Percentiles rank a stretch among this genome's conserved stretches.
phyloP scores from a whole-genome alignment of 257 asterid species.

The Ophiorrhiza pumila region DNA sequence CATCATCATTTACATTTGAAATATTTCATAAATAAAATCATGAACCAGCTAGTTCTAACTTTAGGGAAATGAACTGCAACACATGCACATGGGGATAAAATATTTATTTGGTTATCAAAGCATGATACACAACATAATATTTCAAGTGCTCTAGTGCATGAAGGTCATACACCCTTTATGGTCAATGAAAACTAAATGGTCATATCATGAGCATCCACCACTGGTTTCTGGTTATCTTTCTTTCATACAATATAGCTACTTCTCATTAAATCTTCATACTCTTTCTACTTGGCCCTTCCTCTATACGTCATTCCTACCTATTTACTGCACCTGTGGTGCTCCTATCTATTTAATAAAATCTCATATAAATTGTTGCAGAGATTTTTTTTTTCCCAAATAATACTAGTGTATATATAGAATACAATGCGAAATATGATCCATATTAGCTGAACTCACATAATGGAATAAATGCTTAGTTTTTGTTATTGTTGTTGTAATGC shows the following conservation, averaged over 20 bases:
- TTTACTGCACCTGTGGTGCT: not conserved
- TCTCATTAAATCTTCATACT: not conserved
- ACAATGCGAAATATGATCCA: too few species aligned
- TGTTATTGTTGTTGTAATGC: too few species aligned
- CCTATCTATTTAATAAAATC: not conserved
- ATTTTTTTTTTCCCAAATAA: not conserved
- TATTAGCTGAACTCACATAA: too few species aligned
- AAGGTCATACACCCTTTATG: not conserved
- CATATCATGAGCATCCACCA: slow-evolving; percentile 1
- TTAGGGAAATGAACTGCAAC: not conserved
- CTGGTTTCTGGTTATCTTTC: not conserved
- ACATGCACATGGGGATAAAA: not conserved
- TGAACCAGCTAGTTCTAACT: not conserved
- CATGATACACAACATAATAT: not conserved
- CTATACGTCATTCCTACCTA: too few species aligned
- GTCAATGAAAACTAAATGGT: not conserved
- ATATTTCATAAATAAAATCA: not conserved
- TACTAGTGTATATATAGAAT: too few species aligned
- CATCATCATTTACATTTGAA: not conserved
- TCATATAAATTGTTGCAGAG: not conserved
- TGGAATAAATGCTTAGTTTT: too few species aligned
- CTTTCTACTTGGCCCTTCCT: not conserved
- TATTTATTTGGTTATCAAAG: not conserved
- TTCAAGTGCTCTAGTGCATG: not conserved
- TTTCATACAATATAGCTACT: not conserved